Conservation (phyloP, 108 stramenopile genomes). For the Pseudonitzschia pungens region DNA sequence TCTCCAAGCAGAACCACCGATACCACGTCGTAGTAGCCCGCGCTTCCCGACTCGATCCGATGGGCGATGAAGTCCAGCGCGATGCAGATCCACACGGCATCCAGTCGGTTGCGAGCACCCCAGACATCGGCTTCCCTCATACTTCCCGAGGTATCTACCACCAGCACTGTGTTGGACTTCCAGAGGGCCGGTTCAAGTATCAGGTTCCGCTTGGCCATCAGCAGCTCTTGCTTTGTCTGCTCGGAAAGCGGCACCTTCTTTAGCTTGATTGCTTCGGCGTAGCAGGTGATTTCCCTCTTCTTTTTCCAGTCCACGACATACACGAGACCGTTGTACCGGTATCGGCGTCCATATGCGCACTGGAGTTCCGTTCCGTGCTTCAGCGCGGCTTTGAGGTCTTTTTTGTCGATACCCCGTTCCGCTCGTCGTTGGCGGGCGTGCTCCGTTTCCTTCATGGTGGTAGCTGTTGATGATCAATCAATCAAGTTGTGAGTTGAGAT, state of each 20-base stretch:
- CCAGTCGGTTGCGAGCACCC: slow-evolving; percentile 47
- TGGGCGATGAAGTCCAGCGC: slow-evolving; percentile 43
- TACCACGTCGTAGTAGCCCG: slow-evolving; percentile 30
- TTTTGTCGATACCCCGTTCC: slow-evolving; percentile 53
- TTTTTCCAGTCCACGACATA: slow-evolving; percentile 44
- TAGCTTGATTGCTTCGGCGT: slow-evolving; percentile 30
- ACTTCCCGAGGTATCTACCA: slow-evolving; percentile 55
- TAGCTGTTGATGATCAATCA: no score
- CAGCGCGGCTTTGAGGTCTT: slow-evolving; percentile 50
- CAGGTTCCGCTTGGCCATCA: neutral
- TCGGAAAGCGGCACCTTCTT: slow-evolving; percentile 12
- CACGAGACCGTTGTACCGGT: slow-evolving; percentile 48
- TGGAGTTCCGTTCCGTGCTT: slow-evolving; percentile 48
- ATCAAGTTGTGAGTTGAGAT: no score
- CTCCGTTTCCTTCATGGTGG: neutral
- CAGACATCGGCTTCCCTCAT: slow-evolving; percentile 52
- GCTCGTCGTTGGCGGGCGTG: slow-evolving; percentile 45
- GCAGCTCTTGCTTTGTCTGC: neutral
- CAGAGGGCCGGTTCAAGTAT: slow-evolving; percentile 5
- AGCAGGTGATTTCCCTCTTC: slow-evolving; percentile 47
- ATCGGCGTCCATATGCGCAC: slow-evolving; percentile 38
- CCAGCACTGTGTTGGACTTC: slow-evolving; percentile 50
- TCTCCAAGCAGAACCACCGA: slow-evolving; percentile 43
- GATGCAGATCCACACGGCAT: slow-evolving; percentile 55
- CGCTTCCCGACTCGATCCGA: slow-evolving; percentile 21